These are phyloP conservation scores for Candida insectalens DNA, from an alignment of 805 yeast genomes.

Conservation along the genomic window DNA sequence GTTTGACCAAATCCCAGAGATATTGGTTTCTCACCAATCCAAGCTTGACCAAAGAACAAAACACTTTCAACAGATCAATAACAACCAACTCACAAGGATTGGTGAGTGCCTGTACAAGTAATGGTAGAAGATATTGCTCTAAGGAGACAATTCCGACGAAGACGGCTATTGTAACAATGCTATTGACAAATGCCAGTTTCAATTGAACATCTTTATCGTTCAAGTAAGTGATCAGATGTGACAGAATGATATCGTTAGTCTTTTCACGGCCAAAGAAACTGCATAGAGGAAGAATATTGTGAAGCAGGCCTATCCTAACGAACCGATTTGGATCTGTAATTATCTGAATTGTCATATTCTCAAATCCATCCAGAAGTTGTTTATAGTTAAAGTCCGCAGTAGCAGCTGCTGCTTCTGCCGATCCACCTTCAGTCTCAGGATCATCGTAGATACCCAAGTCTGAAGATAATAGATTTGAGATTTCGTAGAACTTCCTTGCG, in stretches of 20 bases:
- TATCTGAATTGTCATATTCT: constrained; percentile 50
- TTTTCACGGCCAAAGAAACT: constrained; percentile 77
- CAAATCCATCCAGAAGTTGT: constrained; percentile 45
- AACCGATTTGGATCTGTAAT: constrained; percentile 59
- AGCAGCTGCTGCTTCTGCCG: constrained; percentile 13
- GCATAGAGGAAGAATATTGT: constrained; percentile 69
- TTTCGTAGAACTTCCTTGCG: constrained; percentile 53
- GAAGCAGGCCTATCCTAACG: constrained; percentile 62
- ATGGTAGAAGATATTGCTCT: constrained; percentile 82
- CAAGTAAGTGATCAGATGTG: constrained; percentile 84
- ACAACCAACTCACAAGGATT: constrained; percentile 83
- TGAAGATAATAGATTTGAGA: constrained; percentile 40
- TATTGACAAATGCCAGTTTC: constrained; percentile 59
- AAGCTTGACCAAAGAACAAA: constrained; percentile 44
- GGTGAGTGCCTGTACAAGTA: constrained; percentile 70
- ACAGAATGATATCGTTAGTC: constrained; percentile 79
- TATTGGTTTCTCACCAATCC: constrained; percentile 44
- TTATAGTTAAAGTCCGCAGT: constrained; percentile 28
- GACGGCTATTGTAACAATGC: constrained; percentile 66
- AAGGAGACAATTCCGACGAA: constrained; percentile 74
- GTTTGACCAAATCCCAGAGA: constrained; percentile 44
- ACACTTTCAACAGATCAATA: constrained; percentile 51
- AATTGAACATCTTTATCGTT: constrained; percentile 68
- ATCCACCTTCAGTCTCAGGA: constrained; percentile 34
- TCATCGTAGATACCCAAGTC: constrained; percentile 21